Evolutionary conservation across 2,329 filamentous ascomycete genomes (phyloP).

Genomic region (Orbilia oligospora): DNA sequence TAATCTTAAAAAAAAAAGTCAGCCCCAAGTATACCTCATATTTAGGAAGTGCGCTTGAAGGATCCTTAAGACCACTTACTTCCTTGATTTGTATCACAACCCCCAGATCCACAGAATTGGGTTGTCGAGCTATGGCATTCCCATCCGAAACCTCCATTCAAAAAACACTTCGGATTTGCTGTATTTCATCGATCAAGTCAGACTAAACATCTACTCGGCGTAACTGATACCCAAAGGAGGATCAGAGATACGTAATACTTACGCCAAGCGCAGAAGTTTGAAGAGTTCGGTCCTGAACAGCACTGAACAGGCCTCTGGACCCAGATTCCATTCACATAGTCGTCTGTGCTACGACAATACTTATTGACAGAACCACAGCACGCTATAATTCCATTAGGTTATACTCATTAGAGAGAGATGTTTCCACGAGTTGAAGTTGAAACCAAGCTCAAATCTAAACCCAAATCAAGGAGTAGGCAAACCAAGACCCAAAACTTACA

Average conservation of each 20-base stretch:
- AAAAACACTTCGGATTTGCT: slow-evolving; percentile 24
- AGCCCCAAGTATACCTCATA: not conserved
- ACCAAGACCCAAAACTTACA: not conserved
- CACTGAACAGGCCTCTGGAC: slow-evolving; percentile 29
- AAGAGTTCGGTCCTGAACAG: not conserved
- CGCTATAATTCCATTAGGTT: not conserved
- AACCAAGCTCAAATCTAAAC: not conserved
- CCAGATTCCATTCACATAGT: slow-evolving; percentile 36
- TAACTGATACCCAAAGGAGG: not conserved
- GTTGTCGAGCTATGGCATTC: slow-evolving; percentile 23
- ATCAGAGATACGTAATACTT: not conserved
- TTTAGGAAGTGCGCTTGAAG: too few species aligned
- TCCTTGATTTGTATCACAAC: slow-evolving; percentile 33
- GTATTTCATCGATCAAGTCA: not conserved
- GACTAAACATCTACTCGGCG: not conserved
- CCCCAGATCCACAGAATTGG: slow-evolving; percentile 19
- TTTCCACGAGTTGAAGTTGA: not conserved
- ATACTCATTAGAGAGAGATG: not conserved
- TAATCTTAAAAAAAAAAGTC: slow-evolving; percentile 1
- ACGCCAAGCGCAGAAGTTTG: slow-evolving; percentile 21
- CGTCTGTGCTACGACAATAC: slow-evolving; percentile 30
- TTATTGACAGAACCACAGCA: slow-evolving; percentile 15
- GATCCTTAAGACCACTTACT: slow-evolving; percentile 2
- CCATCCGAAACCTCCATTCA: slow-evolving; percentile 11
- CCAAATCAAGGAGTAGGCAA: not conserved